Evolutionary conservation across 768 basidiomycete species (phyloP).

Genomic region (Lepiota brunneoincarnata): DNA sequence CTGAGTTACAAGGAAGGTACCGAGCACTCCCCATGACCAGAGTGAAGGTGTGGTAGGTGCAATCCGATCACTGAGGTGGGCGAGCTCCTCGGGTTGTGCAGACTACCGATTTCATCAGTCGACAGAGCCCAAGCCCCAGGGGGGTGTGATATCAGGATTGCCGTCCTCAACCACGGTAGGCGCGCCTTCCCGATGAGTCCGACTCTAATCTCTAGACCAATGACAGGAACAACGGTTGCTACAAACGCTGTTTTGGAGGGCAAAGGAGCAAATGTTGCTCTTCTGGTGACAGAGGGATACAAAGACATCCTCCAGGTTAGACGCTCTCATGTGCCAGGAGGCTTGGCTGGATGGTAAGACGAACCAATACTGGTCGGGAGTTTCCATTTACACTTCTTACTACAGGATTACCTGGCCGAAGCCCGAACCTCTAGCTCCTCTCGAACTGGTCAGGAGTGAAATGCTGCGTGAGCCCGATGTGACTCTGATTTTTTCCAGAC

Average conservation of each 20-base stretch:
- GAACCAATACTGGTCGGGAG: no score
- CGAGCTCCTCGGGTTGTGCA: background rate
- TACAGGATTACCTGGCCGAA: constrained; percentile 27
- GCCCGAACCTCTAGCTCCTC: constrained; percentile 24
- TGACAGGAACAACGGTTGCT: constrained; percentile 21
- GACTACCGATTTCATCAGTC: background rate
- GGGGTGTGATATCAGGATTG: constrained; percentile 10
- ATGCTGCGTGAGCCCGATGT: background rate
- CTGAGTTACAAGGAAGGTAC: constrained; percentile 12
- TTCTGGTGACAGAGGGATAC: constrained; percentile 28
- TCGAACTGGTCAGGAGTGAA: constrained; percentile 23
- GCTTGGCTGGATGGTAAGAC: constrained; percentile 21
- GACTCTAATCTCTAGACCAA: background rate
- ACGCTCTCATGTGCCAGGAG: constrained; percentile 20
- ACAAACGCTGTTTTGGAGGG: constrained; percentile 31
- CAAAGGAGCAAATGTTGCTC: constrained; percentile 24
- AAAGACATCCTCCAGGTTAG: constrained; percentile 17
- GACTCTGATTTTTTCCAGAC: constrained; percentile 14
- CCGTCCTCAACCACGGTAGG: constrained; percentile 21
- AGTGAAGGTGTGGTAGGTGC: constrained; percentile 24
- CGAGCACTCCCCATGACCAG: constrained; percentile 26
- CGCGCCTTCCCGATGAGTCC: background rate
- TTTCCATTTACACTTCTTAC: background rate
- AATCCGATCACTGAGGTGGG: constrained; percentile 18
- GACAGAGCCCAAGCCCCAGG: constrained; percentile 16